Percentiles rank a stretch among this genome's conserved stretches.
phyloP scores from a whole-genome alignment of 352 stramenopile species.

The Pythium guiyangense region DNA sequence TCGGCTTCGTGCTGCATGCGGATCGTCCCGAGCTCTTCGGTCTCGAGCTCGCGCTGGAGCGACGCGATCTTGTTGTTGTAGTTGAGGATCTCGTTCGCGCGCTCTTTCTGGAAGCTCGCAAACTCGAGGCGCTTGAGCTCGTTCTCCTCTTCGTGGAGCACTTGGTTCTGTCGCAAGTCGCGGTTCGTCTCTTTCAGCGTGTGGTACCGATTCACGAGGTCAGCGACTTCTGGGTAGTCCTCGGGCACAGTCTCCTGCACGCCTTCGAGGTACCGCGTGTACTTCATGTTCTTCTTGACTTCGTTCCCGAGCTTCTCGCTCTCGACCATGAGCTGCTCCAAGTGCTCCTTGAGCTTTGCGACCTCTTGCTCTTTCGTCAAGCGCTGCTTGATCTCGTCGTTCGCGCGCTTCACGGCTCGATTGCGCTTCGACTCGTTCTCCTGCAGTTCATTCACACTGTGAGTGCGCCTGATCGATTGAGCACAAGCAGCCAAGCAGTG shows the following conservation, averaged over 20 bases:
- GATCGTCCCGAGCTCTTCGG: conserved; percentile 58
- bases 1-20: conserved; percentile 87
- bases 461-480: conserved; percentile 11
- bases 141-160: conserved; percentile 83
- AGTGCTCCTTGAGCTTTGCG: conserved; percentile 59
- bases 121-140: conserved; percentile 81
- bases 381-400: conserved; percentile 91
- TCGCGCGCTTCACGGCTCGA: conserved; percentile 87
- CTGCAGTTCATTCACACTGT: conserved; percentile 19
- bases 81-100: conserved; percentile 90
- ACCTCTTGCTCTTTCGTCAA: conserved; percentile 88
- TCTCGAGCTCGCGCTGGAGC: conserved; percentile 78
- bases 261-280: conserved; percentile 83
- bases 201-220: conserved; percentile 90
- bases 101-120: conserved; percentile 84
- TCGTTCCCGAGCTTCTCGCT: conserved; percentile 61
- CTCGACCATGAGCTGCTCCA: conserved; percentile 59
- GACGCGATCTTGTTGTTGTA: conserved; percentile 90
- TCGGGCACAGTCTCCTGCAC: conserved; percentile 89
- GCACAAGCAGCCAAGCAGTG: conserved; percentile 13
- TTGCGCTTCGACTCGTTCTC: conserved; percentile 95
- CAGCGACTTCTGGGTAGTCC: conserved; percentile 90
- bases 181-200: conserved; percentile 90
- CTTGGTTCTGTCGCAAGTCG: conserved; percentile 69
- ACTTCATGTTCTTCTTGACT: conserved; percentile 83